Evolutionary conservation across 768 basidiomycete species (phyloP).

Genomic region (Collybia sp.): DNA sequence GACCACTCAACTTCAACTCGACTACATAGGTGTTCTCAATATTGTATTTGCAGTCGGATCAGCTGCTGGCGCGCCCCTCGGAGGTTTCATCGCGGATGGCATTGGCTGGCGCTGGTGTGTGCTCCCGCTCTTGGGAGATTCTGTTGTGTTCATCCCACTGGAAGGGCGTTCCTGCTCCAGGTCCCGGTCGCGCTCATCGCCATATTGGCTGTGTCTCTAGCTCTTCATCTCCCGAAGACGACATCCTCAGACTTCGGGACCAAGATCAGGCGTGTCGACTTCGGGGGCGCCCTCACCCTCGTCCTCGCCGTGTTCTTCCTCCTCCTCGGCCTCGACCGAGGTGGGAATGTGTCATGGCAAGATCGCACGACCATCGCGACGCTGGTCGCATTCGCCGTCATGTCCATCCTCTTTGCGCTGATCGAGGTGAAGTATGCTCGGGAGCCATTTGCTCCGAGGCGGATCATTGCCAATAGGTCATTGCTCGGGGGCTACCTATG

Average conservation of each 20-base stretch:
- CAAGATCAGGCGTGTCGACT: constrained; percentile 61
- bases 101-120: constrained; percentile 65
- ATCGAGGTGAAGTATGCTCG: constrained; percentile 45
- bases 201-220: constrained; percentile 44
- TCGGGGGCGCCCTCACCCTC: constrained; percentile 51
- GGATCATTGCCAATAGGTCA: constrained; percentile 44
- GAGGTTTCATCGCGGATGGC: constrained; percentile 56
- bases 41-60: constrained; percentile 57
- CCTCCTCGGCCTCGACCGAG: constrained; percentile 52
- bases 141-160: background rate
- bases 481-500: constrained; percentile 52
- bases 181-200: constrained; percentile 53
- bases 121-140: background rate
- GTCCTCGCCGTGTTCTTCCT: constrained; percentile 52
- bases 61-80: constrained; percentile 56
- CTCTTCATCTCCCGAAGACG: constrained; percentile 47
- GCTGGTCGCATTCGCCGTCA: constrained; percentile 26
- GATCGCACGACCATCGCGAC: constrained; percentile 32
- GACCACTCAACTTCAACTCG: background rate
- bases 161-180: constrained; percentile 56
- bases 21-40: constrained; percentile 44
- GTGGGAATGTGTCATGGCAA: constrained; percentile 45
- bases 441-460: constrained; percentile 58
- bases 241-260: constrained; percentile 34
- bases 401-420: constrained; percentile 32